Evolutionary conservation across 2,329 filamentous ascomycete species (phyloP), one percentile per base, ranked within the genome.

Genomic region (Botrytis pseudocinerea): DNA sequence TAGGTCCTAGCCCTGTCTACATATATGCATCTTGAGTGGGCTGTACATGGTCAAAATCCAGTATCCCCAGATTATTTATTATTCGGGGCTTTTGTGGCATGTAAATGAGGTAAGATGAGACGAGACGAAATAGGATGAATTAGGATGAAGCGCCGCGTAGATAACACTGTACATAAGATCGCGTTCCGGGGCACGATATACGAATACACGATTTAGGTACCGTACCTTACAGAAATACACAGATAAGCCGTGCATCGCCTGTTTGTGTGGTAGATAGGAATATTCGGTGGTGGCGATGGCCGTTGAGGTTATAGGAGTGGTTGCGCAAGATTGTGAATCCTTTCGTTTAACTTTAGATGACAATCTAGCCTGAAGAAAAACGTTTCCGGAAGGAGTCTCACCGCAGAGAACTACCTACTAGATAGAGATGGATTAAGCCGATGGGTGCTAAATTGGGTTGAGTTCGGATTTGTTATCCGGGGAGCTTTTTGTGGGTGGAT

Each of bases 341-440:
- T 68, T 68, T 68, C 65, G 65, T 42, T 68, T 57, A 68, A 9
- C 9, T 57, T 57, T 68, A 8, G 65, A 68, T 68, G 48, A 16
- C 14, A 4, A 42, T 54, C 32, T 42, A 25, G 16, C 20, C 18
- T 66, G 38, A 44, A 32, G 28, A n/a, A 54, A 25, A 35, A 46
- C 35, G 40, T 38, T 48, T 46, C 69, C 70, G 20, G 35, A 71
- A 71, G 28, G 46, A 72, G 70, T 57, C 28, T 72, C 70, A 68
- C 70, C 51, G 70, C 51, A 68, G 28, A 40, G 16, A 63, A 51
- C n/a, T 28, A 48, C 42, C 16, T 44, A 38, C 14, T n/a, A 22
- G 46, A 57, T 35, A 46, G 40, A 57, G 14, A 57, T 28, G 51
- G 51, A 57, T 28, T 18, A 7, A 28, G 61, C 32, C 1, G 22